Evolutionary conservation across 73 alveolate genomes (phyloP), one percentile per base, ranked within the genome.

Genomic region (Paramecium caudatum): DNA sequence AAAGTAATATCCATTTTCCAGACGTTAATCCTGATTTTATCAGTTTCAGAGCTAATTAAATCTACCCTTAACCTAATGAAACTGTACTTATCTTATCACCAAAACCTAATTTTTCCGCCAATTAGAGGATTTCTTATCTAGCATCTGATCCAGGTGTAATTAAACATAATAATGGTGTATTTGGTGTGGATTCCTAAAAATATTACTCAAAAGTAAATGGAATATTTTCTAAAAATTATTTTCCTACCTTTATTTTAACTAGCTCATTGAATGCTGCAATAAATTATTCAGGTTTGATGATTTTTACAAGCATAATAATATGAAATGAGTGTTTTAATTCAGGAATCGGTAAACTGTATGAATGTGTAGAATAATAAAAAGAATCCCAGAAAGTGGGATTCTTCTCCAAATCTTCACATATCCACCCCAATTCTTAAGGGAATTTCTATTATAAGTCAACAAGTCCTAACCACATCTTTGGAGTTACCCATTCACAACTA

Each of bases 1-100:
- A 98, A 39, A 99, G 94, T 46, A 99, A 95, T 36, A 99, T 99
- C 99, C 99, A 99, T 6, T 96, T 96, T 25, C 99, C 99, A 43
- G 96, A 94, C 82, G 96, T 90, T n/a, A 96, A 84, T 80, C 95
- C 98, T 86, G 96, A 98, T 81, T 94, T 94, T 82, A 98, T 94
- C 63, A 96, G 91, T 92, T 94, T 97, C 87, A 91, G 94, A 16
- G 99, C 99, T 74, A 91, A 94, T 32, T 93, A 96, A 46, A 96
- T 98, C 90, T 97, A 95, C 6, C 99, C 99, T 82, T 97, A 69
- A 2, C 99, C 99, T 62, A 97, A 93, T 12, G 99, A 96, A 21
- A 97, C 97, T 12, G 97, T 91, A 34, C 82, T 91, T 46, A 97
- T 90, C 81, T 93, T 46, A 65, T 33, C 49, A 13, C n/a, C 23